Evolutionary conservation across 2,329 filamentous ascomycete species (phyloP).

Genomic region (Cytospora leucostoma): DNA sequence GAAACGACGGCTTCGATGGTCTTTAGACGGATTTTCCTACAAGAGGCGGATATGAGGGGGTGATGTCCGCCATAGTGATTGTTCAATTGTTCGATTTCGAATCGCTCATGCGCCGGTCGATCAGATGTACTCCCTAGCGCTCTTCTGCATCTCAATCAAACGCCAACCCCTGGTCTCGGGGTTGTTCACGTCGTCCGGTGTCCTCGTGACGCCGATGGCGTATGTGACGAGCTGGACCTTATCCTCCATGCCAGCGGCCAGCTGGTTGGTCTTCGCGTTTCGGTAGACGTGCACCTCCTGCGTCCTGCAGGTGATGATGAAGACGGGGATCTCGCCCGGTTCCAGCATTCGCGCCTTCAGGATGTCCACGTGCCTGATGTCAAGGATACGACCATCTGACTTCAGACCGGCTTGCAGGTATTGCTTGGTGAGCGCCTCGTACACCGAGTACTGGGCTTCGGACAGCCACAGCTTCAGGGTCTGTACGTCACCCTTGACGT

Average conservation of each 20-base stretch:
- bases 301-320: conserved; percentile 94
- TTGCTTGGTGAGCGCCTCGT: conserved; percentile 94
- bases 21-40: neutral
- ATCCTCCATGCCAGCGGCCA: conserved; percentile 97
- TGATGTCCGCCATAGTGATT: neutral
- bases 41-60: neutral
- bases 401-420: conserved; percentile 92
- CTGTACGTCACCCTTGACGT: conserved; percentile 92
- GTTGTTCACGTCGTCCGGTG: conserved; percentile 95
- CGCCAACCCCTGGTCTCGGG: conserved; percentile 96
- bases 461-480: conserved; percentile 94
- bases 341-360: conserved; percentile 78
- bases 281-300: conserved; percentile 98
- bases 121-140: conserved; percentile 79
- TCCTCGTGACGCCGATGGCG: conserved; percentile 90
- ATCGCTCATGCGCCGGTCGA: neutral
- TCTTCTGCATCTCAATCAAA: conserved; percentile 98
- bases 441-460: conserved; percentile 93
- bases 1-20: neutral
- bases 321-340: conserved; percentile 87
- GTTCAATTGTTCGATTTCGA: neutral
- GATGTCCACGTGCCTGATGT: conserved; percentile 93
- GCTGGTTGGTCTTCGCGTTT: conserved; percentile 83
- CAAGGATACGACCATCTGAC: conserved; percentile 90
- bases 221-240: conserved; percentile 98